Conservation (phyloP, 805 yeast genomes). For the Yarrowia deformans region DNA sequence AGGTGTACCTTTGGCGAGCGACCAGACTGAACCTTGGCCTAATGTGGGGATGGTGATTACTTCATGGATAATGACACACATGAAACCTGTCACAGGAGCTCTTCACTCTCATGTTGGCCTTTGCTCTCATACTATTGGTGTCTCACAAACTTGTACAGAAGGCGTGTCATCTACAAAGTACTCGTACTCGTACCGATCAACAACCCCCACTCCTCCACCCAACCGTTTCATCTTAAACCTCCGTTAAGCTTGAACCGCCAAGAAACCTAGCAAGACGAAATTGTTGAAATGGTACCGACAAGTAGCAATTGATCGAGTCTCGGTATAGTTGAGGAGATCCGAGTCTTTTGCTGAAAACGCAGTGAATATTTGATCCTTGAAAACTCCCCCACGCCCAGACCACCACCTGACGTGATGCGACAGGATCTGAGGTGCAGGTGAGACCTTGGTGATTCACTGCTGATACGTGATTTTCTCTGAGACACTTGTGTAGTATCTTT, state of each 20-base stretch:
- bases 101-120: not conserved
- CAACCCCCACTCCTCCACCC: conserved; percentile 2
- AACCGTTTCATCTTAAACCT: conserved; percentile 21
- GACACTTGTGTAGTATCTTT: not conserved
- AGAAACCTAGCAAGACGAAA: not conserved
- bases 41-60: conserved; percentile 10
- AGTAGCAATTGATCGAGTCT: not conserved
- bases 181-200: too few relatives aligned
- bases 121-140: not conserved
- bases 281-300: not conserved
- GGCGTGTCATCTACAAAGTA: too few relatives aligned
- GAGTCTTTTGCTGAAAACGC: too few relatives aligned
- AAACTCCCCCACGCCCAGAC: too few relatives aligned
- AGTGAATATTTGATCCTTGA: too few relatives aligned
- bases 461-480: conserved; percentile 4
- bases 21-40: not conserved
- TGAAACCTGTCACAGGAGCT: not conserved
- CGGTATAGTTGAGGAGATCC: too few relatives aligned
- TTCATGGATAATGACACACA: not conserved
- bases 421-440: not conserved
- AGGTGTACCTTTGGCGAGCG: conserved; percentile 15
- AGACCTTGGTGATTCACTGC: conserved; percentile 1
- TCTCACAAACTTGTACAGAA: not conserved
- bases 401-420: not conserved
- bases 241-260: conserved; percentile 23